Evolutionary conservation across 2,329 filamentous ascomycete species (phyloP).

Genomic region (Alternaria sp.): DNA sequence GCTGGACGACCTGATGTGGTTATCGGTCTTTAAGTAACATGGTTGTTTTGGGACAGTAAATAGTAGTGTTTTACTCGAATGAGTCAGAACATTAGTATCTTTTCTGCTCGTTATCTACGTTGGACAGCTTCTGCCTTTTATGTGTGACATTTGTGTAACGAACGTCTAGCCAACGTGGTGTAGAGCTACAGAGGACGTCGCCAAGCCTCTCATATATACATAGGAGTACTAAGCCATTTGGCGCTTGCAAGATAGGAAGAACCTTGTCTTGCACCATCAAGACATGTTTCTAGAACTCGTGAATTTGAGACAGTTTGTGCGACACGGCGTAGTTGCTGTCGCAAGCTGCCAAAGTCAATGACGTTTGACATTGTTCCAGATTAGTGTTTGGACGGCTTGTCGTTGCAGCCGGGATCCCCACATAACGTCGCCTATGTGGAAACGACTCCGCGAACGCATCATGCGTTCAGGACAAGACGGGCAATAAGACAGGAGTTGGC

Average conservation of each 20-base stretch:
- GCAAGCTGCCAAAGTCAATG: not conserved
- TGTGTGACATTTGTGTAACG: too few species aligned
- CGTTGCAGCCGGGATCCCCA: not conserved
- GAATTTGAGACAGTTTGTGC: not conserved
- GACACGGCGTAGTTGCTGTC: not conserved
- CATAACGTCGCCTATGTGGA: not conserved
- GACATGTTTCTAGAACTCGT: not conserved
- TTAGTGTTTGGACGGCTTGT: conserved; percentile 5
- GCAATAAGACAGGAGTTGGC: not conserved
- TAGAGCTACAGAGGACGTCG: too few species aligned
- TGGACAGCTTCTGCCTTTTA: too few species aligned
- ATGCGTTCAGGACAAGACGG: not conserved
- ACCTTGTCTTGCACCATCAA: not conserved
- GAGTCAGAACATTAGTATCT: too few species aligned
- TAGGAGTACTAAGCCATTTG: too few species aligned
- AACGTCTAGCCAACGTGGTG: too few species aligned
- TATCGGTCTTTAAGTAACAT: too few species aligned
- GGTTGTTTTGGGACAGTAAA: too few species aligned
- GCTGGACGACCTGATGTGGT: too few species aligned
- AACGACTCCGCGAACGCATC: not conserved
- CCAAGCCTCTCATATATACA: too few species aligned
- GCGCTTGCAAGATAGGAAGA: not conserved
- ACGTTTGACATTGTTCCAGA: conserved; percentile 9
- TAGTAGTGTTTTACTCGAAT: too few species aligned
- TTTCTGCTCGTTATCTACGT: too few species aligned